These are phyloP conservation scores for Nemophila menziesii DNA, from an alignment of 257 asterid species.

Conservation along the genomic window DNA sequence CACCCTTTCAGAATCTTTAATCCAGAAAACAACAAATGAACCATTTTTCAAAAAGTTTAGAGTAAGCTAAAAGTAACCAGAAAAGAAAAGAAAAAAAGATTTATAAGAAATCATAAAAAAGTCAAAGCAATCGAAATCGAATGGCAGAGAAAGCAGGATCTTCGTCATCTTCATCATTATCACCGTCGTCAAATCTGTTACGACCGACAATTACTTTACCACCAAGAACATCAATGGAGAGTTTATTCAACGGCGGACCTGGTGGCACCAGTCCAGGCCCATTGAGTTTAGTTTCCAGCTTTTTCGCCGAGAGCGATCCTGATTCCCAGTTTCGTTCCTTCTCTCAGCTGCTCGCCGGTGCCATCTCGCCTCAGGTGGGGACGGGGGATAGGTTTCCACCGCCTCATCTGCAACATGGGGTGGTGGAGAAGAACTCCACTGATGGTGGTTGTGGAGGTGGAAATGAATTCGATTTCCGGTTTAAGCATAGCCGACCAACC, in stretches of 20 bases:
- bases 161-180: slow-evolving; percentile 14
- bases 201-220: slow-evolving; percentile 49
- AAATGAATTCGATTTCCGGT: slow-evolving; percentile 25
- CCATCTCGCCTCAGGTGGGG: slow-evolving; percentile 27
- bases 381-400: slow-evolving; percentile 16
- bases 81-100: too few relatives aligned
- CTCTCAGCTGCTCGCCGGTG: slow-evolving; percentile 72
- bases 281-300: slow-evolving; percentile 59
- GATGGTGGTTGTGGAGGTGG: slow-evolving; percentile 14
- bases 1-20: neutral
- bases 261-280: slow-evolving; percentile 66
- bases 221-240: slow-evolving; percentile 36
- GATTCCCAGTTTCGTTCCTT: slow-evolving; percentile 57
- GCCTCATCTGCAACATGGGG: slow-evolving; percentile 9
- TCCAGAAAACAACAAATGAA: neutral
- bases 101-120: neutral
- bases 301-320: slow-evolving; percentile 63
- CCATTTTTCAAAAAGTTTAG: neutral
- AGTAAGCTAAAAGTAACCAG: neutral
- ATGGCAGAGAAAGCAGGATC: slow-evolving; percentile 46
- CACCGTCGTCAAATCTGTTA: slow-evolving; percentile 22
- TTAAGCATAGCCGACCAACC: slow-evolving; percentile 42
- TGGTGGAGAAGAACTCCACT: neutral
- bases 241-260: slow-evolving; percentile 29
- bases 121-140: slow-evolving; percentile 17